These are phyloP conservation scores for Panicum miliaceum DNA, from an alignment of 176 grass and related monocot genomes.

Conservation along the genomic window DNA sequence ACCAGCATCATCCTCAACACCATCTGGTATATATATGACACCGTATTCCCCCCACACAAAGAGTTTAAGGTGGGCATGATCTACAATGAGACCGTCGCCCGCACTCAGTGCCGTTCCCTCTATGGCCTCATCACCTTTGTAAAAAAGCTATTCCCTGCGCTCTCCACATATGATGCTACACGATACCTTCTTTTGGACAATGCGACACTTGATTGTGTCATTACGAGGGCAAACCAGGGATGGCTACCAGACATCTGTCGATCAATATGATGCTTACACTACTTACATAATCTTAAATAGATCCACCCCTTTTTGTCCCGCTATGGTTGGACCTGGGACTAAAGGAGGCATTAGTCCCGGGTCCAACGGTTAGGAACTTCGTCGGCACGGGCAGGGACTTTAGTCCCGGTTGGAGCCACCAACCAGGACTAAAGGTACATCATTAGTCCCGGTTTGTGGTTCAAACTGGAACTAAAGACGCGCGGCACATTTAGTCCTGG, in stretches of 20 bases:
- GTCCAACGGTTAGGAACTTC: no score
- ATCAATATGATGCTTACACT: background rate
- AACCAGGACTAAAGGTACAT: no score
- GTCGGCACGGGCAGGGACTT: no score
- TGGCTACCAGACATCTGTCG: background rate
- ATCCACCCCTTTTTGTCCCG: no score
- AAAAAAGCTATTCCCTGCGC: background rate
- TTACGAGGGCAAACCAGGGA: background rate
- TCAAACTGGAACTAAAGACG: no score
- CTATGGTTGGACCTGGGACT: no score
- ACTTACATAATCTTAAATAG: no score
- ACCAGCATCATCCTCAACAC: constrained; percentile 33
- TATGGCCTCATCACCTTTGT: background rate
- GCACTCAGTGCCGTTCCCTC: background rate
- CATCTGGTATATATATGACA: constrained; percentile 41
- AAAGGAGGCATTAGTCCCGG: no score
- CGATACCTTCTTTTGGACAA: background rate
- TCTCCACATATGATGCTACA: background rate
- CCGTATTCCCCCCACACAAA: background rate
- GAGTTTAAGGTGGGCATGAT: constrained; percentile 9
- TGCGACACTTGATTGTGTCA: background rate
- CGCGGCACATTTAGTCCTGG: no score
- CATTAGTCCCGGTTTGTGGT: no score
- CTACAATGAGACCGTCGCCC: background rate
- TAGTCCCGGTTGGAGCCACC: no score